A percentile compares a stretch with the other conserved stretches of the same genome.
Evolutionary conservation across 441 rosid genomes (phyloP).

Genomic region (Geranium incanum): DNA sequence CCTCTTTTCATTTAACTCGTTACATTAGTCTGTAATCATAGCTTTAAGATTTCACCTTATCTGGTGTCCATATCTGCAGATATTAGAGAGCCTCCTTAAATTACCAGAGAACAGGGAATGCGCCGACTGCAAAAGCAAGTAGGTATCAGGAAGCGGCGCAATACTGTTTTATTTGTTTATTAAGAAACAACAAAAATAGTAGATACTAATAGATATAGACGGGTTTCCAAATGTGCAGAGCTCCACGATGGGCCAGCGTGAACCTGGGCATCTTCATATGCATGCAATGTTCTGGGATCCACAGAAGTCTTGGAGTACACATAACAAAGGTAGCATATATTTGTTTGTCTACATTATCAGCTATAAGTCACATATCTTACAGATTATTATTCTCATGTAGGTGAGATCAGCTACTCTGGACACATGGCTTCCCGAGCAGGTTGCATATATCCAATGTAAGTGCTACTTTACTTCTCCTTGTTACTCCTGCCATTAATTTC

Average conservation of each 20-base stretch:
- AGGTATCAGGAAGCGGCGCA: slow-evolving; percentile 8
- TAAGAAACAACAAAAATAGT: background rate
- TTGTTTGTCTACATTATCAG: slow-evolving; percentile 3
- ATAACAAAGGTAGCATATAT: slow-evolving; percentile 51
- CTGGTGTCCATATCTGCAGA: slow-evolving; percentile 14
- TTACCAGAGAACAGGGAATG: slow-evolving; percentile 29
- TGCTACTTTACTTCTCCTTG: background rate
- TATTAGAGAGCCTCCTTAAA: slow-evolving; percentile 24
- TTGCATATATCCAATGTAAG: background rate
- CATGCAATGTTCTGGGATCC: slow-evolving; percentile 77
- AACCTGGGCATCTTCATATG: slow-evolving; percentile 77
- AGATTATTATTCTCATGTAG: background rate
- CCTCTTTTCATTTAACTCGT: background rate
- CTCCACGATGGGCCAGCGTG: slow-evolving; percentile 76
- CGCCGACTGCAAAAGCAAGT: slow-evolving; percentile 29
- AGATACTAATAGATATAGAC: background rate
- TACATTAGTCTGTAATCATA: background rate
- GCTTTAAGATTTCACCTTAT: background rate
- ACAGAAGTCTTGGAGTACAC: slow-evolving; percentile 76
- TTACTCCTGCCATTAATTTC: slow-evolving; percentile 1
- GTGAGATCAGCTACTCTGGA: slow-evolving; percentile 6
- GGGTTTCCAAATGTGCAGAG: slow-evolving; percentile 23
- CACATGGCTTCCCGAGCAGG: slow-evolving; percentile 5
- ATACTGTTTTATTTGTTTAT: background rate
- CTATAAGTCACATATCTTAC: background rate